phyloP scores from a whole-genome alignment of 1,139 yeast species.

The Suhomyces maxii region DNA sequence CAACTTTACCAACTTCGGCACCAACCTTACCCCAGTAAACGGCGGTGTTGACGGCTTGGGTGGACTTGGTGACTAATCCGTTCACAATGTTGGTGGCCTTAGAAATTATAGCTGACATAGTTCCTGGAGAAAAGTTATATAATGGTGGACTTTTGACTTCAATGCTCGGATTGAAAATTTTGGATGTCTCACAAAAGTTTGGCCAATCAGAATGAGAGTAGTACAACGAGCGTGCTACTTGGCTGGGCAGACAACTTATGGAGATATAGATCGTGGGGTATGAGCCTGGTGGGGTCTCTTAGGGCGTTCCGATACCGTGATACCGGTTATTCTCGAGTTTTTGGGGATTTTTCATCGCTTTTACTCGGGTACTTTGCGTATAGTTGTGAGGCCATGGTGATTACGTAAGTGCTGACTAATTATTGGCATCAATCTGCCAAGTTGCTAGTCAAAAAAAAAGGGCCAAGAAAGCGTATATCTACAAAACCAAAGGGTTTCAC shows the following conservation, averaged over 20 bases:
- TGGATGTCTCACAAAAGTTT: constrained; percentile 7
- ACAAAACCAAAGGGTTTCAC: too few relatives aligned
- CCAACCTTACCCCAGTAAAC: constrained; percentile 90
- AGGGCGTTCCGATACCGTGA: too few relatives aligned
- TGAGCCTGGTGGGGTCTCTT: too few relatives aligned
- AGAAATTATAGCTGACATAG: constrained; percentile 50
- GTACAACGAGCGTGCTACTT: neutral
- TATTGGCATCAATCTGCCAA: too few relatives aligned
- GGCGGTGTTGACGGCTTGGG: constrained; percentile 48
- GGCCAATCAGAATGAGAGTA: constrained; percentile 8
- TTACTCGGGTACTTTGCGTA: too few relatives aligned
- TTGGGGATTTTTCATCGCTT: too few relatives aligned
- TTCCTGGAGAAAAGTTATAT: neutral
- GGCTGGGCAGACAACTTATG: too few relatives aligned
- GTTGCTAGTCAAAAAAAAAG: too few relatives aligned
- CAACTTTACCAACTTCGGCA: constrained; percentile 84
- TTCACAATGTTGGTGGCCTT: constrained; percentile 49
- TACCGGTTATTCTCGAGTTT: too few relatives aligned
- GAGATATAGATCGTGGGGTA: too few relatives aligned
- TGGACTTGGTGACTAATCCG: constrained; percentile 38
- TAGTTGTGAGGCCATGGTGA: neutral
- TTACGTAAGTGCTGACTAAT: neutral
- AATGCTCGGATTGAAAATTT: constrained; percentile 8
- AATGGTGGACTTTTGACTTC: neutral
- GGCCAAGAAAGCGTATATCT: too few relatives aligned